Evolutionary conservation across 305 asterid genomes (phyloP), one percentile per base, ranked within the genome.

Genomic region (Plantago lanceolata): DNA sequence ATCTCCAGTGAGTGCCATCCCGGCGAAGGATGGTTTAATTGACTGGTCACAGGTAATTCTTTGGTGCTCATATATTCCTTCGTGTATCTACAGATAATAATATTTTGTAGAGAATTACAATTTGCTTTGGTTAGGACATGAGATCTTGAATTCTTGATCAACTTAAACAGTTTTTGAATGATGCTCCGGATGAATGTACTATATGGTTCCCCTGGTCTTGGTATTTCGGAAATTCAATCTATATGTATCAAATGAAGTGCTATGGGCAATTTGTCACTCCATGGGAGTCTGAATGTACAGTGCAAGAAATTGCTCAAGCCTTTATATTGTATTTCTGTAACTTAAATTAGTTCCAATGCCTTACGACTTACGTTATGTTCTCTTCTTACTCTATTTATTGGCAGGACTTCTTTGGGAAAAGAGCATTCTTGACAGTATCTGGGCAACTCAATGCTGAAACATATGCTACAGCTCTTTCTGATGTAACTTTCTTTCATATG

Each of bases 391-490:
- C 47, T 69, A 26, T 65, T 68, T 35, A 64, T 45, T 78, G 76
- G 58, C 96, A 90, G 99, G 97, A 94, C 82, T 94, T 90, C 72
- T 94, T 94, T 68, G 97, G 96, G 59, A 90, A 83, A 75, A 96
- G 89, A 62, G 96, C 99, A 55, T 94, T 88, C 71, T 79, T 94
- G 71, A 94, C 99, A 19, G 97, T 94, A 18, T 94, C 99, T 45
- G 99, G 99, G 59, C 99, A 90, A 79, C 94, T 94, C 72, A 94
- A 94, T 78, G 97, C 95, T 67, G 99, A 94, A 88, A 80, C 97
- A 79, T 90, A 94, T 76, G 97, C 99, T 33, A 90, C 95, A 70
- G 95, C 99, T 57, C 95, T 94, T 53, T 75, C 94, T 61, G 97
- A 94, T 85, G 99, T 94, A 94, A 57, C 18, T 21, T 21, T 58